Conservation (phyloP, 495 filamentous ascomycete species). For the Penicillium paxilli region DNA sequence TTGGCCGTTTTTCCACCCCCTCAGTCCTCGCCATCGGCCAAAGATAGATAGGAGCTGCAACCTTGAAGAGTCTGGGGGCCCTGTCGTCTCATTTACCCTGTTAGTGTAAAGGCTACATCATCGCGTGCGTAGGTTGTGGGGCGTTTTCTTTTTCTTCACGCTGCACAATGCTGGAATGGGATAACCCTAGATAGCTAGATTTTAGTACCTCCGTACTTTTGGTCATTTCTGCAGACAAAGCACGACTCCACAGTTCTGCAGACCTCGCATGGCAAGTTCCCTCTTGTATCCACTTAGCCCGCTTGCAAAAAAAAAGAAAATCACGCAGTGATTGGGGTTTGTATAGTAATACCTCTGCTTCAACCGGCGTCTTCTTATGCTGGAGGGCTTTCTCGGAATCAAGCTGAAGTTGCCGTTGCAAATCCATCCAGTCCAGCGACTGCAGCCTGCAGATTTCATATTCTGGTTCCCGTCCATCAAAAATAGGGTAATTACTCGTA, state of each 20-base stretch:
- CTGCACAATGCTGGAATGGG: not conserved
- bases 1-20: not conserved
- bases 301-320: not conserved
- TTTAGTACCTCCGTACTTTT: constrained; percentile 7
- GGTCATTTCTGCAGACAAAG: not conserved
- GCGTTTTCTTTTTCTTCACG: not conserved
- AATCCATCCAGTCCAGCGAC: constrained; percentile 12
- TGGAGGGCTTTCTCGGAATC: not conserved
- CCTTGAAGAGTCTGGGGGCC: not conserved
- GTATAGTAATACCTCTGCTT: not conserved
- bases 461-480: not conserved
- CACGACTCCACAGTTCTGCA: constrained; percentile 21
- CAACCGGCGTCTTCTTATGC: not conserved
- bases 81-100: not conserved
- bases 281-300: not conserved
- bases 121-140: not conserved
- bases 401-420: not conserved
- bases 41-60: not conserved
- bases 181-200: too few species aligned
- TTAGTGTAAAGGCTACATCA: not conserved
- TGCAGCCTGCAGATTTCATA: constrained; percentile 16
- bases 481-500: not conserved
- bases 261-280: constrained; percentile 2
- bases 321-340: not conserved
- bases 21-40: not conserved